Percentiles rank a stretch among this genome's conserved stretches.
phyloP scores from a whole-genome alignment of 1,284 basidiomycete genomes.

The Porogramme epimiltina region DNA sequence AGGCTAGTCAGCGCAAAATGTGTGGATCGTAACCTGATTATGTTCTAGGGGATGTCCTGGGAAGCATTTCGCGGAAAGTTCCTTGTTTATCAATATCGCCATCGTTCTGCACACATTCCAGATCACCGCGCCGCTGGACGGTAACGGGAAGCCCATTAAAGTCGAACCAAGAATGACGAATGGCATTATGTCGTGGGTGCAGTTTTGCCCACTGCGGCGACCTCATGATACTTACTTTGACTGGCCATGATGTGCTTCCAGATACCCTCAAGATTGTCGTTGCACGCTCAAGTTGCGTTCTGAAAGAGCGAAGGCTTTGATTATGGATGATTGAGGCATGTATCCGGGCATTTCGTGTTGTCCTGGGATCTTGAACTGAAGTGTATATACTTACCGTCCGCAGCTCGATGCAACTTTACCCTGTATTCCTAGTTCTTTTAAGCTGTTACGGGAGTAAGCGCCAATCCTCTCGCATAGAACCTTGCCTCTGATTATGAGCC shows the following conservation, averaged over 20 bases:
- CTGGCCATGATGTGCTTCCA: not conserved
- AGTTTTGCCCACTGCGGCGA: not conserved
- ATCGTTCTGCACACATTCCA: conserved; percentile 5
- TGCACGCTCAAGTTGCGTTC: conserved; percentile 2
- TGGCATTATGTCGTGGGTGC: conserved; percentile 3
- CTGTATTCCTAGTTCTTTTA: no score
- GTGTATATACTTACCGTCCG: no score
- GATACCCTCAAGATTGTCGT: conserved; percentile 1
- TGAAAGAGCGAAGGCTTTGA: not conserved
- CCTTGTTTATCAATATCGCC: not conserved
- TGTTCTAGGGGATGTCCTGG: no score
- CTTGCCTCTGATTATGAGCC: no score
- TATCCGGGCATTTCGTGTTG: no score
- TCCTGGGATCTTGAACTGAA: no score
- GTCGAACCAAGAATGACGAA: not conserved
- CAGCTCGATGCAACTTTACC: no score
- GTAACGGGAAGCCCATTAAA: not conserved
- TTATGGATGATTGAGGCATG: not conserved
- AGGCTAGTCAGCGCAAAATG: no score
- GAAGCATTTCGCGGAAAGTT: not conserved
- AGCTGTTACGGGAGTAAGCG: no score
- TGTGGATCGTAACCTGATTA: no score
- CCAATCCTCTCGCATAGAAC: no score
- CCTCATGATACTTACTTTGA: not conserved
- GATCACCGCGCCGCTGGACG: conserved; percentile 2